phyloP scores from a whole-genome alignment of 768 basidiomycete species.

The Tricholoma flavovirens region DNA sequence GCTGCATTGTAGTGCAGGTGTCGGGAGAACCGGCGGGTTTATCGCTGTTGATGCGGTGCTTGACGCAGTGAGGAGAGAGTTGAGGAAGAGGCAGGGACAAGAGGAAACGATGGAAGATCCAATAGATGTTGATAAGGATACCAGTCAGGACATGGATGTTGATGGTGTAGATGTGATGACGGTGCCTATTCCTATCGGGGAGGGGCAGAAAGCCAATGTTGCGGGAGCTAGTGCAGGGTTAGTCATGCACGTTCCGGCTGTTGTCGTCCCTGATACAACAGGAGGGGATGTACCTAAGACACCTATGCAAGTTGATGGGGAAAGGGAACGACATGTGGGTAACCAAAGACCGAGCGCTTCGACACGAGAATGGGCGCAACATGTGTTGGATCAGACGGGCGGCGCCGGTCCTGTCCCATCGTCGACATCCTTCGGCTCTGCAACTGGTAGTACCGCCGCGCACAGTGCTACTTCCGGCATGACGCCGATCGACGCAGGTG shows the following conservation, averaged over 20 bases:
- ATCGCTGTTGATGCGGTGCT: conserved; percentile 86
- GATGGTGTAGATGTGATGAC: not conserved
- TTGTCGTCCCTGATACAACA: conserved; percentile 6
- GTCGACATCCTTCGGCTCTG: not conserved
- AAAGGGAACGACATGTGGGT: conserved; percentile 6
- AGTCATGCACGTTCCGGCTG: conserved; percentile 26
- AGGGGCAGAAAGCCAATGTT: not conserved
- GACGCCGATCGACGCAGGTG: not conserved
- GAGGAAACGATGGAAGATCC: conserved; percentile 8
- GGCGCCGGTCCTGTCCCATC: not conserved
- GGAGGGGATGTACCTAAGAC: conserved; percentile 9
- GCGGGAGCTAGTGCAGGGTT: conserved; percentile 6
- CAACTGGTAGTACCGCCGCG: no score
- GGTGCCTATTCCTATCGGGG: conserved; percentile 10
- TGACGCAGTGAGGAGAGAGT: conserved; percentile 63
- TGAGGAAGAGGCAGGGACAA: conserved; percentile 24
- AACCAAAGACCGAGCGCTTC: conserved; percentile 15
- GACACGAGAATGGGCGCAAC: conserved; percentile 45
- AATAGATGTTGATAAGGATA: conserved; percentile 28
- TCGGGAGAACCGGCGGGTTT: conserved; percentile 91
- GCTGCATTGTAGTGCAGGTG: conserved; percentile 90
- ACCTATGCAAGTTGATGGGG: conserved; percentile 22
- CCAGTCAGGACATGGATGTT: not conserved
- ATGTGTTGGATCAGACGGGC: conserved; percentile 28
- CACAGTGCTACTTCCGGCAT: not conserved